Base-by-base conservation (phyloP, 805 yeast genomes). In the Hanseniaspora taiwanica region DNA sequence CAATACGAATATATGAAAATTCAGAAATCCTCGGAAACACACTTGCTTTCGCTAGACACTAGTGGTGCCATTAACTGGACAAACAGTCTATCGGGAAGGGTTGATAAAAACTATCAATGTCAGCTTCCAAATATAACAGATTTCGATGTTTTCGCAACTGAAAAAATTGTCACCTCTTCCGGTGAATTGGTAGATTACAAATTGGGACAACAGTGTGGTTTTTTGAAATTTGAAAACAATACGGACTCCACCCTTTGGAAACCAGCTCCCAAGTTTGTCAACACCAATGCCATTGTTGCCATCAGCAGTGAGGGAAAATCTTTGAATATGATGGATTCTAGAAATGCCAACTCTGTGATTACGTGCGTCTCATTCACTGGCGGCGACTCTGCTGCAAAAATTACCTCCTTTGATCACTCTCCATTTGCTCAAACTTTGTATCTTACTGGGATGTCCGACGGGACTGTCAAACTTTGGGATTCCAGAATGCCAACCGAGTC, bases 401-500 rank as follows among this genome's bases (percentile, higher is more conserved):
- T 56, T 13, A 50, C 49, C 6, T 47, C 56, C 3, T 53, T 55
- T 36, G 61, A 55, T 35, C 49, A 49, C 1, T 56, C 60, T 1
- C 53, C 50, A 27, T 45, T 50, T 2, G 46, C 54, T 3, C 52
- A 51, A 34, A 55, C 53, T 21, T 35, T 56, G 33, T 56, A 56
- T 37, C 53, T 53, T 6, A 56, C 58, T 3, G 62, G 62, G 32
- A 49, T 56, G 6, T 51, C 51, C 20, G 50, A 58, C 3, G 62
- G 62, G 39, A 49, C 50, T 27, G 46, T 56, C 37, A 58, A 58
- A 39, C 44, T 58, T 38, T 58, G 62, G 62, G 62, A 58, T 46
- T 46, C 55, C 29, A 53, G 62, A 40, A 52, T 58, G 8, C 52
- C 53, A 4, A 48, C 49, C 23, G 50, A 49, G 10, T 16, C 36